Conservation (phyloP, 2,329 filamentous ascomycete genomes). For the Cladosporium sp. region DNA sequence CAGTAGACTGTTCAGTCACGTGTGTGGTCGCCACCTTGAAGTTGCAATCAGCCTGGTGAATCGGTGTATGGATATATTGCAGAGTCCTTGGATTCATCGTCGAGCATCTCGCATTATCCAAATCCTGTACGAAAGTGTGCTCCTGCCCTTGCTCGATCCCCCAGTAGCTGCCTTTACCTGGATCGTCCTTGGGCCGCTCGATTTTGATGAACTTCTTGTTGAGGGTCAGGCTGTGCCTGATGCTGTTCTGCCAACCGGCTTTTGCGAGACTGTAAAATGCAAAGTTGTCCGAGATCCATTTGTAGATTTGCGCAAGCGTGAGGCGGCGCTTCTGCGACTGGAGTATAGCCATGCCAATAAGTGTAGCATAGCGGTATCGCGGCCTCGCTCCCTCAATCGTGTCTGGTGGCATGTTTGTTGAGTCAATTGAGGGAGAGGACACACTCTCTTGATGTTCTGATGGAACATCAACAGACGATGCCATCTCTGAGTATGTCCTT, state of each 20-base stretch:
- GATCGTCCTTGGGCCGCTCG: constrained; percentile 92
- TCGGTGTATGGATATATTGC: neutral
- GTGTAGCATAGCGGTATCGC: constrained; percentile 83
- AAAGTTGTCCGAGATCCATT: constrained; percentile 97
- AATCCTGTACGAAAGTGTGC: constrained; percentile 78
- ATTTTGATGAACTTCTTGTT: constrained; percentile 97
- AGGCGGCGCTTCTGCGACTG: constrained; percentile 77
- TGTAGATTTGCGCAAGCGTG: constrained; percentile 94
- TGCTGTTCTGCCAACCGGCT: constrained; percentile 97
- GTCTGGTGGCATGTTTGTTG: constrained; percentile 74
- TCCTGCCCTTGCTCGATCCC: constrained; percentile 90
- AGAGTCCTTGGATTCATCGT: neutral
- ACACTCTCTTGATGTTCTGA: constrained; percentile 50
- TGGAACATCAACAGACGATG: constrained; percentile 61
- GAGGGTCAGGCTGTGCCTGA: constrained; percentile 92
- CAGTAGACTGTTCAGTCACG: neutral
- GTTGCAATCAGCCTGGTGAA: neutral
- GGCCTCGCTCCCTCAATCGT: constrained; percentile 86
- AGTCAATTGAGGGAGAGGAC: constrained; percentile 57
- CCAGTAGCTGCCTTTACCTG: constrained; percentile 98
- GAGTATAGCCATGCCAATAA: constrained; percentile 96
- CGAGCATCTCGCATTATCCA: neutral
- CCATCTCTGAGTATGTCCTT: constrained; percentile 61
- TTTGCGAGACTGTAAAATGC: constrained; percentile 81
- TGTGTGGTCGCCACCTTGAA: neutral